Base-by-base conservation (phyloP, 2,329 filamentous ascomycete genomes). In the Trichoderma endophyticum region DNA sequence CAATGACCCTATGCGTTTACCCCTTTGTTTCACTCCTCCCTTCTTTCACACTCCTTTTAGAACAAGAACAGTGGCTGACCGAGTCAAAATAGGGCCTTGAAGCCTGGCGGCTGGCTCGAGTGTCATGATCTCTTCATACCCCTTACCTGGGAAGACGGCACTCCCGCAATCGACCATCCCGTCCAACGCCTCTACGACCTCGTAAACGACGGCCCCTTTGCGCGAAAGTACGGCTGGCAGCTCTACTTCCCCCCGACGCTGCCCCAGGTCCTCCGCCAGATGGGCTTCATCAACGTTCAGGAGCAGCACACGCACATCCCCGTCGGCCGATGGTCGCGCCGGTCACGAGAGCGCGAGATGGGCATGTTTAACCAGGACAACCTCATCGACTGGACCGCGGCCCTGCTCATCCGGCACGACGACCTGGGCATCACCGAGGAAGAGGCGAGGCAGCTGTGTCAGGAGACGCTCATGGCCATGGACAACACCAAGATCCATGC, bases 61-160 rank as follows among this genome's bases (percentile, higher is more conserved):
- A 30, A 18, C 21, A 68, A 39, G 32, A 59, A 18, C 6, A 24
- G 15, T 18, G 21, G 18, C 74, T 77, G 43, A 77, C 70, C 32
- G 15, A 30, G 26, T 26, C 28, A 28, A 24, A 7, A 51, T 32
- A 83, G 81, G 21, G 78, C 80, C 18, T 70, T 82, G 18, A 79
- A 77, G 65, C 80, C 81, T 14, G 81, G 82, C n/a, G 81, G 81
- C 9, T 83, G 82, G 81, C 75, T 83, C 61, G 82, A 84, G 67
- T 78, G 81, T 24, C 80, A 83, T 72, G 81, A 83, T 54, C 73
- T 80, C 30, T 73, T 80, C 12, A 77, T 79, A 6, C 74, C 77
- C 57, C 75, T 82, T 21, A 77, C 77, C 39, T 80, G 78, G 18
- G 77, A 79, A 32, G 82, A 84, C 69, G 78, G 76, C 36, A 77